Evolutionary conservation across 2,329 filamentous ascomycete species (phyloP).

Genomic region (Botrytis pseudocinerea): DNA sequence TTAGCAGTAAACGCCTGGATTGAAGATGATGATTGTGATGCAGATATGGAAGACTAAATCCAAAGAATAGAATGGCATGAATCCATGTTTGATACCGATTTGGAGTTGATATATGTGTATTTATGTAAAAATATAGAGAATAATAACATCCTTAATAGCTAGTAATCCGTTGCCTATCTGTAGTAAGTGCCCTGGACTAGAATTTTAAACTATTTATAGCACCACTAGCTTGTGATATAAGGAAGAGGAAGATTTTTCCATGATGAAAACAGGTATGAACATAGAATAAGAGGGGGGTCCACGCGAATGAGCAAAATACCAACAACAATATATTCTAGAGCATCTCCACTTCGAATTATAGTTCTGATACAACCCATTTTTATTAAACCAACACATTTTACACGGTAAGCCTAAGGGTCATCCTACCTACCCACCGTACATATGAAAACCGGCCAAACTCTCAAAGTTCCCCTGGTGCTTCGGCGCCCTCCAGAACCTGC

Average conservation of each 20-base stretch:
- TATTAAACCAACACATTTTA: background rate
- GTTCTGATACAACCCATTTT: accelerated
- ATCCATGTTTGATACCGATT: background rate
- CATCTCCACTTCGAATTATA: background rate
- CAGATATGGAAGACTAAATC: no score
- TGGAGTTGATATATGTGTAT: background rate
- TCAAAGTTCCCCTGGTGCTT: accelerated
- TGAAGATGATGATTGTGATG: background rate
- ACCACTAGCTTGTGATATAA: background rate
- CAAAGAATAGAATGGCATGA: background rate
- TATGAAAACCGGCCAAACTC: accelerated
- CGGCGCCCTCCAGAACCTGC: accelerated
- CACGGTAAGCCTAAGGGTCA: accelerated
- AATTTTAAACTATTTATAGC: background rate
- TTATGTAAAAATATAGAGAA: background rate
- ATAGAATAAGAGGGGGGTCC: background rate
- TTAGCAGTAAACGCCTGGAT: background rate
- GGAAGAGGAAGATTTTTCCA: background rate
- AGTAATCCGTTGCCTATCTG: background rate
- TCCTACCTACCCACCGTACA: background rate
- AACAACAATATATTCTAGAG: background rate
- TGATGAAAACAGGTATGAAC: background rate
- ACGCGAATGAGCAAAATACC: background rate
- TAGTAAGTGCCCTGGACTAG: background rate
- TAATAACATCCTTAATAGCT: background rate